Evolutionary conservation across 768 basidiomycete genomes (phyloP), one percentile per base, ranked within the genome.

Genomic region (Cubamyces lactineus): DNA sequence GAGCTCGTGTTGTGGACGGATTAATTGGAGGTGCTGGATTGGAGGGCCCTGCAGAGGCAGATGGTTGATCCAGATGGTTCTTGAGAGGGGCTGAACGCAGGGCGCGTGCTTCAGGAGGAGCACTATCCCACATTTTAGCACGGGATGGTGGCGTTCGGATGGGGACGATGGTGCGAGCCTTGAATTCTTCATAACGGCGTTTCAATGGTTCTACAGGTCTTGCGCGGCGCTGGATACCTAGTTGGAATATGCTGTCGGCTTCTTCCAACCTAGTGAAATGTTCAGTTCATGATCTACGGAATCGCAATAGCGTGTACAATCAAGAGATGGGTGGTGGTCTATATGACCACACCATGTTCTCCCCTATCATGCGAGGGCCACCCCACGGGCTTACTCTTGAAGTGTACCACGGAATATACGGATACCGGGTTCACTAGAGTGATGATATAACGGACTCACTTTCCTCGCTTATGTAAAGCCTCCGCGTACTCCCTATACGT

Each of bases 401-500:
- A 34, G 34, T 5, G 34, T 11, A 11, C 11, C 34, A 34, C 9
- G 34, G 34, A 34, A 5, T 11, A 34, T 34, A 34, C 11, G 34
- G 34, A 34, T 34, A 11, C 34, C 34, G 11, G 34, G 34, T 6
- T 9, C 34, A 34, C 11, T 7, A 9, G 9, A 34, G 11, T 11
- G 34, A 9, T 34, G 34, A 9, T 1, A 9, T 1, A 34, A 6
- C 34, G 9, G 9, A 83, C 87, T 72, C 76, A 96, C 96, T 86
- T 84, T 67, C 89, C 88, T 43, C 82, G 82, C 47, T 80, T 77
- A 76, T 98, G 95, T 57, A 96, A 79, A 2, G 87, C 79, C 40
- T 80, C 76, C 2, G 96, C 94, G 74, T 94, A 98, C 68, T 96
- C 94, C 73, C 96, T 94, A 70, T 97, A 99, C 49, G 97, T 76